Conservation (phyloP, 768 basidiomycete species). For the Ramaria sp. region DNA sequence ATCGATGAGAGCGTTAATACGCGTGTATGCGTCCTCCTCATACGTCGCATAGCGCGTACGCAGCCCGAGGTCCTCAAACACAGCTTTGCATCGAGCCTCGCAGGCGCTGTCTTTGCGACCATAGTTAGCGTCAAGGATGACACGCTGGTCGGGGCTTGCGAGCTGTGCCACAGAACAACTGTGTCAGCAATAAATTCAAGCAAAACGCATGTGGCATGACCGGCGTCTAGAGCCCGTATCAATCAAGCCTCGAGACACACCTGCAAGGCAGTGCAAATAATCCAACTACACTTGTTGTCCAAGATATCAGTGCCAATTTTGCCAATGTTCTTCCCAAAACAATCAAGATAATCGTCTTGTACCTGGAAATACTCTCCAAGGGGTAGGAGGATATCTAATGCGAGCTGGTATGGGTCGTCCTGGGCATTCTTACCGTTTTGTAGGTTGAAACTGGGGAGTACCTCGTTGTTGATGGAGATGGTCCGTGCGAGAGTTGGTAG, state of each 20-base stretch:
- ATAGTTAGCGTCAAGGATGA: conserved; percentile 56
- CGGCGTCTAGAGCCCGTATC: too few relatives aligned
- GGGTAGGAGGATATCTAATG: conserved; percentile 75
- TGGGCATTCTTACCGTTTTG: not conserved
- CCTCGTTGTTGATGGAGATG: conserved; percentile 27
- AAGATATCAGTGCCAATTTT: conserved; percentile 98
- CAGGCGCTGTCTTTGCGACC: conserved; percentile 44
- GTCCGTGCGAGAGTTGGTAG: conserved; percentile 1
- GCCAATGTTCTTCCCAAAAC: conserved; percentile 77
- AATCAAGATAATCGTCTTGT: conserved; percentile 97
- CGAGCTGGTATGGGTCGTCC: conserved; percentile 55
- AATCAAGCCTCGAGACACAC: not conserved
- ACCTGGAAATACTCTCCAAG: conserved; percentile 98
- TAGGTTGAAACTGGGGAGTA: not conserved
- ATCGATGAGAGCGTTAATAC: conserved; percentile 60
- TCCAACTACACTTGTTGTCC: conserved; percentile 99
- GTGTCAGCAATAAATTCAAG: too few relatives aligned
- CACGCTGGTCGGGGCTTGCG: conserved; percentile 45
- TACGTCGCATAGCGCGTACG: conserved; percentile 61
- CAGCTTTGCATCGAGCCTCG: conserved; percentile 51
- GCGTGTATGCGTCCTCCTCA: conserved; percentile 62
- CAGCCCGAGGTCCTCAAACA: conserved; percentile 66
- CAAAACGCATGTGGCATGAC: too few relatives aligned
- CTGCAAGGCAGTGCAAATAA: conserved; percentile 76
- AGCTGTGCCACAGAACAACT: conserved; percentile 10